phyloP scores from a whole-genome alignment of 345 rosid species.

The Pseudoturritis turrita region DNA sequence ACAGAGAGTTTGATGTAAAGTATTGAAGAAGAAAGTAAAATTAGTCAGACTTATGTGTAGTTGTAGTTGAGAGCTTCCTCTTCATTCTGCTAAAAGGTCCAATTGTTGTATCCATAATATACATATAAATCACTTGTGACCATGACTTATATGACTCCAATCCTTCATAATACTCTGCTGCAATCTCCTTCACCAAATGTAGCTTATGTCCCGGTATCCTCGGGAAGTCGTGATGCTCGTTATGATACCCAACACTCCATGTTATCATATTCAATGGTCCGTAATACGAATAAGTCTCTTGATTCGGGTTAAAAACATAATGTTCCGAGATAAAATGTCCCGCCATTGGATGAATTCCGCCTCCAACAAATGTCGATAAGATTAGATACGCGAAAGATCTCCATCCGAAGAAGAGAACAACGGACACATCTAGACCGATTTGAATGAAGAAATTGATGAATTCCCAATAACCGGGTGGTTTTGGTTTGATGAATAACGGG shows the following conservation, averaged over 20 bases:
- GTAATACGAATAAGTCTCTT: slow-evolving; percentile 86
- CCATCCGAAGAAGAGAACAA: slow-evolving; percentile 68
- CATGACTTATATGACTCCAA: slow-evolving; percentile 63
- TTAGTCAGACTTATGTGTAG: slow-evolving; percentile 17
- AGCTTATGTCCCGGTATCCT: slow-evolving; percentile 82
- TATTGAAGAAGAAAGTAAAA: neutral
- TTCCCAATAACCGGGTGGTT: slow-evolving; percentile 86
- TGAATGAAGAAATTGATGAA: slow-evolving; percentile 55
- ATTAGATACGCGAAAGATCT: slow-evolving; percentile 65
- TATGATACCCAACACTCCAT: slow-evolving; percentile 87
- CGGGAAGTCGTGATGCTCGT: slow-evolving; percentile 92
- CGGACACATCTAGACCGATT: slow-evolving; percentile 43
- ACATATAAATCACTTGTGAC: slow-evolving; percentile 91
- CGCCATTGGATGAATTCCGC: slow-evolving; percentile 89
- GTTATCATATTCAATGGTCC: slow-evolving; percentile 77
- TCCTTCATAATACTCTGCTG: slow-evolving; percentile 67
- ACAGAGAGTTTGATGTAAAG: neutral
- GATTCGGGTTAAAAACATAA: slow-evolving; percentile 71
- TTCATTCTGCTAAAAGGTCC: slow-evolving; percentile 87
- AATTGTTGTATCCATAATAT: slow-evolving; percentile 57
- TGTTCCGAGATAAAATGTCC: slow-evolving; percentile 93
- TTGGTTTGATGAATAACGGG: slow-evolving; percentile 72
- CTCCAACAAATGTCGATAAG: slow-evolving; percentile 89
- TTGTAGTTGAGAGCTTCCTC: slow-evolving; percentile 47
- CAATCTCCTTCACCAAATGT: slow-evolving; percentile 76